Evolutionary conservation across 176 grass and related monocot genomes (phyloP), one percentile per base, ranked within the genome.

Genomic region (Thinopyrum elongatum): DNA sequence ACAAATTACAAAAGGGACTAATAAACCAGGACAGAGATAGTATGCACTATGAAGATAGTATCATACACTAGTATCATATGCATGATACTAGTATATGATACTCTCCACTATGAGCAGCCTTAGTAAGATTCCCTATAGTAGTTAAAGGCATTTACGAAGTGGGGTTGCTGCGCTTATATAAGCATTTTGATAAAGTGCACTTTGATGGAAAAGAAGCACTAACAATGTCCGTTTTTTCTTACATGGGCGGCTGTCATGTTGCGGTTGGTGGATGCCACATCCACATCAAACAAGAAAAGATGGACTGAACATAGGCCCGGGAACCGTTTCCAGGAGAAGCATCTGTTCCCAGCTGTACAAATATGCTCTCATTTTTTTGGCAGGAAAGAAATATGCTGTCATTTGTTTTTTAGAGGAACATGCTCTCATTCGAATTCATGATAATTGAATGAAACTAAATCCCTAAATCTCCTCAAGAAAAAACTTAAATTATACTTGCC

Each of bases 131-230:
- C 38, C 7, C 44, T 25, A n/a, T 21, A 65, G 4, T 65, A 80
- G 9, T 65, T 21, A 42, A 68, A 53, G 31, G 11, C 34, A 16
- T 25, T 25, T 30, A 35, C 26, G 21, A 55, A 16, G n/a, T 53
- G 11, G 21, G 38, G 55, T 49, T 39, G 53, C 25, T 70, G 73
- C 8, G 46, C 26, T 75, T 84, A 84, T 75, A 84, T 75, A 47
- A 76, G 27, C 39, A 35, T 35, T 58, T 69, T 15, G 49, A 79
- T 70, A 39, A 61, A 51, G 58, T 53, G 41, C 25, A 46, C 6
- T 42, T 63, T 13, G 23, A 2, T 73, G 46, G 38, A 51, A 75
- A 82, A 59, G n/a, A 58, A 58, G 58, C 70, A 63, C 53, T 26
- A 65, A 13, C 0, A 65, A 49, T 75, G 25, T 17, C 25, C 23